Evolutionary conservation across 208 protist species (phyloP), one percentile per base, ranked within the genome.

Genomic region (Acanthamoeba healyi): DNA sequence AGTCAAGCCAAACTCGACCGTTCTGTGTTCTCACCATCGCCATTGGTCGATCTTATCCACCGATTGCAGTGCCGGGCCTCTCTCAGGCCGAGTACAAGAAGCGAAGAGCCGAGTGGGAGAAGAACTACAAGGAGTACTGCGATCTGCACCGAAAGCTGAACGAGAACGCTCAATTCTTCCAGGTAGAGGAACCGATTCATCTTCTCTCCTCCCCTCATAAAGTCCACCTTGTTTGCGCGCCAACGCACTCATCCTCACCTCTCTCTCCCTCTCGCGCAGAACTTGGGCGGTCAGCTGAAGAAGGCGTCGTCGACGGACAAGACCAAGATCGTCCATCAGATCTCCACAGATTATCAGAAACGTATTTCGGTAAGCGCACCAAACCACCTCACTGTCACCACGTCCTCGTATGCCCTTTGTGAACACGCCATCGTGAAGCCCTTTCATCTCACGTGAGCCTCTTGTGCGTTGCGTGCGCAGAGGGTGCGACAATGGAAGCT

Each of bases 61-160:
- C 14, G 14, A 51, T 6, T 15, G 6, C 29, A 67, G 58, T 22
- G 9, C 58, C 58, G 1, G 46, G 36, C 17, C 42, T 79, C 36
- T 79, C 74, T 32, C 2, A 9, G 32, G 24, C 22, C 38, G 74
- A 84, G 42, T 84, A 84, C 74, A 49, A 56, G 44, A 84, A 36
- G 74, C 40, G 74, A 19, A 26, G 74, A 12, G 74, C 42, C 32
- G 74, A 84, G 26, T 84, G 74, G 74, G 74, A 84, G n/a, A 84
- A 84, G 74, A 84, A 58, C n/a, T 84, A 84, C 29, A 56, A 84
- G 38, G 74, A 84, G 74, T 84, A 84, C 74, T 58, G 42, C 74
- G 74, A 49, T 5, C 74, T 84, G 19, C 42, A 84, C 46, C 40
- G 74, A n/a, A 84, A 56, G 44, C 46, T 84, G 42, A 84, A 84